Evolutionary conservation across 202 grass and related monocot species (phyloP).

Genomic region (Setaria viridis): DNA sequence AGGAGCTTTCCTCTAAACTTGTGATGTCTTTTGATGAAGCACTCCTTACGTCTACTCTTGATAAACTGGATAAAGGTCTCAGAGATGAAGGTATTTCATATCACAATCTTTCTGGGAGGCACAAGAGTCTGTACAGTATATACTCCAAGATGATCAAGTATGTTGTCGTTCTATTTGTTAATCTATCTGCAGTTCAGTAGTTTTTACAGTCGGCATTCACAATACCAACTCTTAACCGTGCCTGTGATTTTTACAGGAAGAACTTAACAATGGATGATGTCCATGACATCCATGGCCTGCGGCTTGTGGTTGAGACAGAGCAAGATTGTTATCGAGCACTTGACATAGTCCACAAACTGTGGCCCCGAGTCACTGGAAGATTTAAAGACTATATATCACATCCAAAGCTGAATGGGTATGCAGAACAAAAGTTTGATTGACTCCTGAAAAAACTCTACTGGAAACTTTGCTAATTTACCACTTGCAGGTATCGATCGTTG

Average conservation of each 20-base stretch:
- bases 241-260: constrained; percentile 58
- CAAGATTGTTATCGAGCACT: constrained; percentile 79
- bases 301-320: constrained; percentile 78
- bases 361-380: constrained; percentile 64
- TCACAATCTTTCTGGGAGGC: constrained; percentile 70
- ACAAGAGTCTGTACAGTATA: constrained; percentile 86
- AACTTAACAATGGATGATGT: constrained; percentile 74
- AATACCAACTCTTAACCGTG: constrained; percentile 3
- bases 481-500: constrained; percentile 71
- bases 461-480: constrained; percentile 41
- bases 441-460: constrained; percentile 5
- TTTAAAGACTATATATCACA: constrained; percentile 83
- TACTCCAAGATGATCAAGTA: constrained; percentile 88
- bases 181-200: constrained; percentile 20
- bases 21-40: constrained; percentile 68
- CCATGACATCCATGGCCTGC: constrained; percentile 85
- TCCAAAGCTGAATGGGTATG: constrained; percentile 82
- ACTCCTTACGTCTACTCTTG: constrained; percentile 63
- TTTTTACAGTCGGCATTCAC: not conserved
- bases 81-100: constrained; percentile 66
- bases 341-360: constrained; percentile 66
- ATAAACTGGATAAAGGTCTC: constrained; percentile 71
- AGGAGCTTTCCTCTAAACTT: constrained; percentile 69
- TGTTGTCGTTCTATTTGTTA: constrained; percentile 17
- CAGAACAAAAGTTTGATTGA: not conserved